Evolutionary conservation across 1,139 yeast genomes (phyloP), one percentile per base, ranked within the genome.

Genomic region (Kodamaea ohmeri): DNA sequence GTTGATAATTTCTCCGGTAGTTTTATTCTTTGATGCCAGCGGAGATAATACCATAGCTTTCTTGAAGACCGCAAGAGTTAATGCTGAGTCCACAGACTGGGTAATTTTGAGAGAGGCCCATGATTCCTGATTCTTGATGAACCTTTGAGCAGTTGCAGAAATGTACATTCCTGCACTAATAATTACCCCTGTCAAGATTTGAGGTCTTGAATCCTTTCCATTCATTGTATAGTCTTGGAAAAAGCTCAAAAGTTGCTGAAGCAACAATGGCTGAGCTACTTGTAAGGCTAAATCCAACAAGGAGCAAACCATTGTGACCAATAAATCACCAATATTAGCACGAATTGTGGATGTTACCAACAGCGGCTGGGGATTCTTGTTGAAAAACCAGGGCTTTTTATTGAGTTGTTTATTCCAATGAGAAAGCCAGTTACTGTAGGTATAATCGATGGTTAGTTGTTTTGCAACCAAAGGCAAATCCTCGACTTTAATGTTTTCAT

Each of bases 401-500:
- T 20, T 20, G 8, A 20, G 9, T 20, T 20, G 22, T 9, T 20
- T 18, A 58, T 27, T 4, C 45, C 25, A 38, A 3, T 21, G 20
- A 21, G 5, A 18, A 14, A 32, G n/a, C 12, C 17, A 14, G 8
- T 35, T 27, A 13, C 17, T 12, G 16, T 30, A 29, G 9, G 20
- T 24, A 11, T 34, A 8, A 15, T 15, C 14, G 5, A 17, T 6
- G 6, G 27, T 25, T 6, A 25, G 13, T 6, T 6, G 21, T 16
- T 24, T 55, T 1, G 83, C 82, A 2, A 81, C 73, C 17, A 65
- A 58, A 1, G 86, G 85, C 36, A 80, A 30, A 12, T 35, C 38
- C 3, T 35, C 34, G 16, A 18, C 20, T 5, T 24, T 32, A 7
- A 35, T 18, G 4, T 27, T 13, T 22, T 24, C 24, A 21, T 35